Percentiles rank a stretch among this genome's conserved stretches.
Evolutionary conservation across 116 monocot species (phyloP).

Genomic region (Cymodocea nodosa): DNA sequence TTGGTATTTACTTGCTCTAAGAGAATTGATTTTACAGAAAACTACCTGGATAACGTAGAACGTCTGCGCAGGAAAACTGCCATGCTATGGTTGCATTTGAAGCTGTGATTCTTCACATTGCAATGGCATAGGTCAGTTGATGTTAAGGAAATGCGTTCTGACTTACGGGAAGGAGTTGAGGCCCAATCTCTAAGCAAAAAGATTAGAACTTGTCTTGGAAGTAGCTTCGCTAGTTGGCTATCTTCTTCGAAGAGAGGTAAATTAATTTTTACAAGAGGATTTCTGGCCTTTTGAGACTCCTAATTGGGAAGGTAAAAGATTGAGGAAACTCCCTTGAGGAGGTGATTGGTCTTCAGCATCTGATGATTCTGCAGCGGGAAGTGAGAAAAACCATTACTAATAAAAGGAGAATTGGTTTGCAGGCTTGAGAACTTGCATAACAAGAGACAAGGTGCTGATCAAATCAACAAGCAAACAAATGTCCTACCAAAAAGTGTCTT

Average conservation of each 20-base stretch:
- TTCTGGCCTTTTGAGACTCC: slow-evolving; percentile 25
- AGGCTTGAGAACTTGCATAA: not conserved
- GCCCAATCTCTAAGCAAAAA: too few relatives aligned
- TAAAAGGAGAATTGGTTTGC: not conserved
- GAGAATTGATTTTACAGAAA: too few relatives aligned
- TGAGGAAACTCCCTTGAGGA: slow-evolving; percentile 22
- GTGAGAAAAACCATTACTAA: not conserved
- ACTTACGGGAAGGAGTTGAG: too few relatives aligned
- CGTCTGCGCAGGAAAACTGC: too few relatives aligned
- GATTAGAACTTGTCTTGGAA: not conserved
- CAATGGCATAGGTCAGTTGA: too few relatives aligned
- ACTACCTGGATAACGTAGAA: too few relatives aligned
- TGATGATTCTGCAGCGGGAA: slow-evolving; percentile 22
- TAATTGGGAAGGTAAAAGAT: slow-evolving; percentile 22
- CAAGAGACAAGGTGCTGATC: not conserved
- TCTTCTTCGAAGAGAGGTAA: not conserved
- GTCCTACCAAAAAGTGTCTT: slow-evolving; percentile 53
- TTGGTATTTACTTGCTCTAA: too few relatives aligned
- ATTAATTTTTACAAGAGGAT: not conserved
- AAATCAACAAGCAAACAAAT: not conserved
- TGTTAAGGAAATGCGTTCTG: too few relatives aligned
- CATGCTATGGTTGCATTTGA: too few relatives aligned
- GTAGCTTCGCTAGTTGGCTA: not conserved
- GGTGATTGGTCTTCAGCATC: slow-evolving; percentile 22
- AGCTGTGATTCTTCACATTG: too few relatives aligned